Conservation (phyloP, 1,139 yeast species). For the Candida sp. region DNA sequence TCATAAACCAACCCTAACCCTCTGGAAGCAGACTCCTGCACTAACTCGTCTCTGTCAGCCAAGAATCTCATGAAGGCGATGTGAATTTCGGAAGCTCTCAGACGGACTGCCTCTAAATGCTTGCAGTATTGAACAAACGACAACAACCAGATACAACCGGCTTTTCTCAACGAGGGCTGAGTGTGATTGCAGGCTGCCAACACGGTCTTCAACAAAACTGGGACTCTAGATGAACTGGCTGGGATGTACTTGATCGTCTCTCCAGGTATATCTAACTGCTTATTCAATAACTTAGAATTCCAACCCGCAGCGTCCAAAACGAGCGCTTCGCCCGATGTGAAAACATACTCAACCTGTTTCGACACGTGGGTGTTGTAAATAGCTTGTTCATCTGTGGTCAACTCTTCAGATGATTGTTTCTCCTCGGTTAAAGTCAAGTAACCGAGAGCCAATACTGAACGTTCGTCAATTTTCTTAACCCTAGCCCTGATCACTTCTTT, state of each 20-base stretch:
- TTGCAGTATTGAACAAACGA: constrained; percentile 81
- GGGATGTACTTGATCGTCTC: constrained; percentile 22
- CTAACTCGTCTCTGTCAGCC: constrained; percentile 79
- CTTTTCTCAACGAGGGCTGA: constrained; percentile 74
- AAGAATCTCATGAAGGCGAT: constrained; percentile 73
- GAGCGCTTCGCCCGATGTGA: constrained; percentile 87
- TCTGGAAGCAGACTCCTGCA: constrained; percentile 92
- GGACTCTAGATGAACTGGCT: constrained; percentile 25
- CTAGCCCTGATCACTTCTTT: constrained; percentile 33
- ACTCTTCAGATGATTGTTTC: constrained; percentile 5
- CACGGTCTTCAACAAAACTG: constrained; percentile 47
- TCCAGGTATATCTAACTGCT: constrained; percentile 55
- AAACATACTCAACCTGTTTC: constrained; percentile 74
- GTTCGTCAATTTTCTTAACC: constrained; percentile 65
- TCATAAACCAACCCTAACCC: constrained; percentile 88
- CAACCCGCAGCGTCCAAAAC: constrained; percentile 78
- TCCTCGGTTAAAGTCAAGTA: constrained; percentile 45
- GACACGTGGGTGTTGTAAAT: constrained; percentile 65
- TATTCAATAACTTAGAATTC: constrained; percentile 60
- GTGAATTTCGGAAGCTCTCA: constrained; percentile 63
- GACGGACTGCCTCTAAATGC: constrained; percentile 43
- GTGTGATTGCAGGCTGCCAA: constrained; percentile 61
- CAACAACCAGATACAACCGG: constrained; percentile 86
- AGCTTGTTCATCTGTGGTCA: constrained; percentile 21
- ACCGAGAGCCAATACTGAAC: constrained; percentile 60